These are phyloP conservation scores for Dictyostelium intermedium DNA, from an alignment of 78 protist genomes.

Conservation along the genomic window DNA sequence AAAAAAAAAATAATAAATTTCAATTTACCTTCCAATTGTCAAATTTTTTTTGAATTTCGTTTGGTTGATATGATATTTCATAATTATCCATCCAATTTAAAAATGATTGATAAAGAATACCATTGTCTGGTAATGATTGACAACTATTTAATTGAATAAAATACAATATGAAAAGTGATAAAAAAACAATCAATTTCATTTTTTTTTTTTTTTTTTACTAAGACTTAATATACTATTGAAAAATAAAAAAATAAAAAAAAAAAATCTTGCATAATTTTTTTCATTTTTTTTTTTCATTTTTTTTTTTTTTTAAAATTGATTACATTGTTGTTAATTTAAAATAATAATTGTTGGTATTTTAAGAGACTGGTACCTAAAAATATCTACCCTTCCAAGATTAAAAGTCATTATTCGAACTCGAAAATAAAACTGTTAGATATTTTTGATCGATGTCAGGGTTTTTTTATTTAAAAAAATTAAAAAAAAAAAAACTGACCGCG, in stretches of 20 bases:
- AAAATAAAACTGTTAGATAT: background rate
- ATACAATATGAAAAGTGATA: background rate
- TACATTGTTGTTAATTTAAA: background rate
- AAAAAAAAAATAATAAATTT: background rate
- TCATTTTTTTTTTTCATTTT: background rate
- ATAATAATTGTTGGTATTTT: background rate
- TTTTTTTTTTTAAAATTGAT: background rate
- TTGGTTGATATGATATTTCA: background rate
- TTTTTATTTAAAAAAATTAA: background rate
- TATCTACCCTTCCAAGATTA: background rate
- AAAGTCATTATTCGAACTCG: background rate
- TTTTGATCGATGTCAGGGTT: background rate
- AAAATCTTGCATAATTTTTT: background rate
- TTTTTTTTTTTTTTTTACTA: background rate
- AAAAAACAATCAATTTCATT: background rate
- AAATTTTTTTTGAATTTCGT: slow-evolving; percentile 1
- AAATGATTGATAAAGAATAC: slow-evolving; percentile 1
- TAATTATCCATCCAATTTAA: slow-evolving; percentile 38
- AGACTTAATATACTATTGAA: no score
- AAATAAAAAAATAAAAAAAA: background rate
- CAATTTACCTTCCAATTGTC: slow-evolving; percentile 36
- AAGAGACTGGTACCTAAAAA: background rate
- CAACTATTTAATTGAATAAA: background rate
- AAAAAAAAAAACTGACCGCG: background rate
- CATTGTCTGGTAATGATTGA: slow-evolving; percentile 2